Conservation (phyloP, 805 yeast genomes). For the Priceomyces melissophilus region DNA sequence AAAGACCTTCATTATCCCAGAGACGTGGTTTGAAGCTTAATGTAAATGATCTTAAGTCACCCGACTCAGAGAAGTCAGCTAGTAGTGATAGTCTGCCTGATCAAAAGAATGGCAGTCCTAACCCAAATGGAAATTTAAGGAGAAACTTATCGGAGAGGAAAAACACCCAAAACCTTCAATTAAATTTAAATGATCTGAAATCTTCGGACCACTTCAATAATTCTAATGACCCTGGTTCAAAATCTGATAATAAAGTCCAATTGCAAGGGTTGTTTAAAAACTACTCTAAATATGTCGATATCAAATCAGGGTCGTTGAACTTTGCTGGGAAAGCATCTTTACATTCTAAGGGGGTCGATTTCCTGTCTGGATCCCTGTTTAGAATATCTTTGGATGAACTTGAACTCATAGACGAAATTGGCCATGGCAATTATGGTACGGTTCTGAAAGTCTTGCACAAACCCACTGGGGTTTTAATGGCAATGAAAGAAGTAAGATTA, state of each 20-base stretch:
- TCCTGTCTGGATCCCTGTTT: slow-evolving; percentile 83
- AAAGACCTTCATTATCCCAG: slow-evolving; percentile 48
- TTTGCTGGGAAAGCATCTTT: slow-evolving; percentile 92
- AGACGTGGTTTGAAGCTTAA: slow-evolving; percentile 54
- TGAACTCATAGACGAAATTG: slow-evolving; percentile 80
- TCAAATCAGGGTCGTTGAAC: slow-evolving; percentile 86
- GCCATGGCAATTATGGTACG: slow-evolving; percentile 95
- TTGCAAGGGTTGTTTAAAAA: slow-evolving; percentile 70
- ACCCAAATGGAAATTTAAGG: slow-evolving; percentile 28
- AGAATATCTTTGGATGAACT: slow-evolving; percentile 81
- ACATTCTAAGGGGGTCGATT: slow-evolving; percentile 89
- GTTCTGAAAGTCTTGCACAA: slow-evolving; percentile 90
- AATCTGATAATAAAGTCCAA: slow-evolving; percentile 22
- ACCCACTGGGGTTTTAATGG: slow-evolving; percentile 91
- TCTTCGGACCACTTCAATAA: slow-evolving; percentile 5
- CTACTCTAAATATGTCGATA: slow-evolving; percentile 84
- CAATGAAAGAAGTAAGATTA: slow-evolving; percentile 93
- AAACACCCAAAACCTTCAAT: slow-evolving; percentile 37
- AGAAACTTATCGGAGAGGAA: slow-evolving; percentile 38
- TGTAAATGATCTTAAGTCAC: slow-evolving; percentile 28
- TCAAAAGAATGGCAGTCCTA: slow-evolving; percentile 11
- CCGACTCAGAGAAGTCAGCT: slow-evolving; percentile 13
- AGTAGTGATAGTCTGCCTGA: slow-evolving; percentile 4
- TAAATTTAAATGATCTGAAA: slow-evolving; percentile 22
- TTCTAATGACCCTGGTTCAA: slow-evolving; percentile 14